Evolutionary conservation across 306 rosid species (phyloP).

Genomic region (Bauhinia variegata): DNA sequence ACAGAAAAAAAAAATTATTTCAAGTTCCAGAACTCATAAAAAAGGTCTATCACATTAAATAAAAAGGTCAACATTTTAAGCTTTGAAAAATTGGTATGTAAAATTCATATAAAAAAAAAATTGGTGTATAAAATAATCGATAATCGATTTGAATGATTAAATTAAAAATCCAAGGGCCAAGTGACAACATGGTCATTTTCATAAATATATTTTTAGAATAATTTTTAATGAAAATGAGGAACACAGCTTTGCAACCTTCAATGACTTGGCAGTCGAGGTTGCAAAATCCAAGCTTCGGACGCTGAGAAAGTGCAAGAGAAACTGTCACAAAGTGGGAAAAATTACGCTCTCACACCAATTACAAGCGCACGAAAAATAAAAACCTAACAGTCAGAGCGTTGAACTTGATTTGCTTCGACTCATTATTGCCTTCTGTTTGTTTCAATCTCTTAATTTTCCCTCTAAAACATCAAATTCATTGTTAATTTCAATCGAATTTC

Average conservation of each 20-base stretch:
- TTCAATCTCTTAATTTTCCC: conserved; percentile 9
- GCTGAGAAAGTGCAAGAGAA: conserved; percentile 10
- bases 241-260: not conserved
- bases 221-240: not conserved
- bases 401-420: conserved; percentile 28
- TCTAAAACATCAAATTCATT: conserved; percentile 5
- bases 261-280: conserved; percentile 1
- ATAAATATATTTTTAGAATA: too few relatives aligned
- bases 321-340: conserved; percentile 24
- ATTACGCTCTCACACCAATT: not conserved
- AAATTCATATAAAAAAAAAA: too few relatives aligned
- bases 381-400: conserved; percentile 51
- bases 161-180: too few relatives aligned
- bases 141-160: too few relatives aligned
- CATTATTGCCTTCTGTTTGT: not conserved
- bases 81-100: too few relatives aligned
- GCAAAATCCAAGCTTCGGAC: not conserved
- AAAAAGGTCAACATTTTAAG: too few relatives aligned
- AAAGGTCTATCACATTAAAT: too few relatives aligned
- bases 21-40: too few relatives aligned
- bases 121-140: too few relatives aligned
- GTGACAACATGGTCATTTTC: too few relatives aligned
- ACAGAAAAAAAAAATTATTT: too few relatives aligned
- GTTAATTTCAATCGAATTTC: conserved; percentile 8
- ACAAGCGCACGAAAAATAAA: conserved; percentile 10